Conservation (phyloP, 345 rosid species). For the Erucastrum elatum region DNA sequence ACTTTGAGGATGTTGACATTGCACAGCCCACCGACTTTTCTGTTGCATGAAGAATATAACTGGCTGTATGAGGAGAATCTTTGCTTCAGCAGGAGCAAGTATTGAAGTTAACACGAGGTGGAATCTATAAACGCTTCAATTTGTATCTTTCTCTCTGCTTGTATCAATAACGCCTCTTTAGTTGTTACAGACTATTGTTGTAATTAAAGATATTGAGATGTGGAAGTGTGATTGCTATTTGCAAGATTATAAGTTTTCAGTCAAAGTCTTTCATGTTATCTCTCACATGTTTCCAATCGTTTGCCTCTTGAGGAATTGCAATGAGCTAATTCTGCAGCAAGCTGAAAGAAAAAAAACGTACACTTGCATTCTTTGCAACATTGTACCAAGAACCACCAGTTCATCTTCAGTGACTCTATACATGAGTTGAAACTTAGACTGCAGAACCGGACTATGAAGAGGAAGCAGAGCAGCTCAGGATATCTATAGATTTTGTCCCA, state of each 20-base stretch:
- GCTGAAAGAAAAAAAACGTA: neutral
- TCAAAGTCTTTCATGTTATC: neutral
- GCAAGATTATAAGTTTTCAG: neutral
- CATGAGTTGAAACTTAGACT: constrained; percentile 30
- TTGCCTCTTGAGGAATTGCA: neutral
- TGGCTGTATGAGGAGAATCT: neutral
- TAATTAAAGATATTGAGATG: constrained; percentile 34
- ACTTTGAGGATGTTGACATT: constrained; percentile 74
- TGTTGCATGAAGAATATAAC: constrained; percentile 48
- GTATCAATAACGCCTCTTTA: neutral
- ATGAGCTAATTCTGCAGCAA: neutral
- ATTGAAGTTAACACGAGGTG: neutral
- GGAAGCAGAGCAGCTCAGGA: constrained; percentile 65
- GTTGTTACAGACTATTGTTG: constrained; percentile 30
- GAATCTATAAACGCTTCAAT: neutral
- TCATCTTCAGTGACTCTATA: neutral
- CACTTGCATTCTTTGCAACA: neutral
- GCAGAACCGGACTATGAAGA: constrained; percentile 58
- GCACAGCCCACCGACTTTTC: constrained; percentile 62
- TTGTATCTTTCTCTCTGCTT: constrained; percentile 13
- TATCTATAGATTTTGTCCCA: constrained; percentile 72
- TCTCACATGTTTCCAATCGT: neutral
- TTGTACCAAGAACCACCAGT: constrained; percentile 23
- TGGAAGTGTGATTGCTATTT: constrained; percentile 20
- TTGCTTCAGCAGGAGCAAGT: neutral